A percentile compares a stretch with the other conserved stretches of the same genome.
phyloP scores from a whole-genome alignment of 768 basidiomycete species.

The Tylopilus cervinicoccineus region DNA sequence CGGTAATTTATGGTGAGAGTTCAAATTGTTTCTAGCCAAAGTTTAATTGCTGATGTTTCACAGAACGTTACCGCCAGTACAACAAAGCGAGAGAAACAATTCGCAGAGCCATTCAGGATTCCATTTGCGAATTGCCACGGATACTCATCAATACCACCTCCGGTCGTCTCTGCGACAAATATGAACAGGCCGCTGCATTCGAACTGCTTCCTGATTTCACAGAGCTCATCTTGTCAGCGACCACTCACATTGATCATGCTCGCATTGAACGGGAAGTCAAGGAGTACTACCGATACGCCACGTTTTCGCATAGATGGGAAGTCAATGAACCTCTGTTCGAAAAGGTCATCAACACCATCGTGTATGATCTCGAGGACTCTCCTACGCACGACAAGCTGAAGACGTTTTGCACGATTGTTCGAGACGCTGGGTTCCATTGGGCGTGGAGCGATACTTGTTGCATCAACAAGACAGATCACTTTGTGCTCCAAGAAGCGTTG shows the following conservation, averaged over 20 bases:
- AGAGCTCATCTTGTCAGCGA: not conserved
- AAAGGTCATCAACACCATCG: not conserved
- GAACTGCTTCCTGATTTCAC: not conserved
- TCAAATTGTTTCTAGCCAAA: not conserved
- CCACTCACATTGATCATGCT: not conserved
- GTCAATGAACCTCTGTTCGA: not conserved
- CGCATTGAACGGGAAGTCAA: not conserved
- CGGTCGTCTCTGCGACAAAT: not conserved
- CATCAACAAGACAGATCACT: not conserved
- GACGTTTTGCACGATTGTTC: not conserved
- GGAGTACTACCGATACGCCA: not conserved
- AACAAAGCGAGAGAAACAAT: not conserved
- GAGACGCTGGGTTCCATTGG: not conserved
- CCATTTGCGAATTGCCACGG: not conserved
- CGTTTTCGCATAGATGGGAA: not conserved
- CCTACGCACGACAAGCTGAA: not conserved
- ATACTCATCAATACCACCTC: not conserved
- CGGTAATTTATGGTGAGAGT: not conserved
- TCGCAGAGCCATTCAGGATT: not conserved
- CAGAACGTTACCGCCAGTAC: not conserved
- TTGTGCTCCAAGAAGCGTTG: not conserved
- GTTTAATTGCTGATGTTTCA: not conserved
- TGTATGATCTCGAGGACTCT: not conserved
- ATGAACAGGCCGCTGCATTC: not conserved
- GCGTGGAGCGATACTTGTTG: conserved; percentile 2